These are phyloP conservation scores for Apiospora hydei DNA, from an alignment of 2,329 filamentous ascomycete genomes.

Conservation along the genomic window DNA sequence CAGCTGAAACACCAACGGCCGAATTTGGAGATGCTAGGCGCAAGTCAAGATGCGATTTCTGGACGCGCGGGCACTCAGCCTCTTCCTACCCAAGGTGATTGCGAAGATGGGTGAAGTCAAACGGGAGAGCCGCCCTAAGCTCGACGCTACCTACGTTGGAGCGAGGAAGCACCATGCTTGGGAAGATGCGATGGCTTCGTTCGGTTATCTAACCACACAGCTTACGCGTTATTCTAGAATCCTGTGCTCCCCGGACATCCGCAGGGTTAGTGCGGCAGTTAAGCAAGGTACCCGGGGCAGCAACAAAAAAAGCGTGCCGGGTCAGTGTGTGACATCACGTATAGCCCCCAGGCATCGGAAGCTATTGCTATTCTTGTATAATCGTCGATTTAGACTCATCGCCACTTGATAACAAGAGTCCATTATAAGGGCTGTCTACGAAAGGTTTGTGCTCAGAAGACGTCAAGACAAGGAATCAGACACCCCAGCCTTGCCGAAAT, in stretches of 20 bases:
- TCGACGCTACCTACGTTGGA: not conserved
- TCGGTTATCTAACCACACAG: conserved; percentile 17
- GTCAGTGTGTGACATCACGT: conserved; percentile 11
- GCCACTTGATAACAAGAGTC: conserved; percentile 10
- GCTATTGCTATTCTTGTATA: conserved; percentile 21
- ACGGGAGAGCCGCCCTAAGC: not conserved
- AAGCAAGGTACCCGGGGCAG: conserved; percentile 14
- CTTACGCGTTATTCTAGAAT: conserved; percentile 22
- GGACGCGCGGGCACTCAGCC: conserved; percentile 2
- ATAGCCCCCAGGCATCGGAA: conserved; percentile 8
- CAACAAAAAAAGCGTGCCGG: conserved; percentile 1
- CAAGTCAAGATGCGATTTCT: conserved; percentile 11
- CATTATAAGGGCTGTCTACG: conserved; percentile 7
- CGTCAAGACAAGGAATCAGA: conserved; percentile 6
- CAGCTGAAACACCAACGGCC: conserved; percentile 7
- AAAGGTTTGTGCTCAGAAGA: not conserved
- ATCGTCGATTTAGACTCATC: conserved; percentile 9
- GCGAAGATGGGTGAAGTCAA: conserved; percentile 1
- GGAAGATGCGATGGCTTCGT: conserved; percentile 7
- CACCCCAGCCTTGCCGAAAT: conserved; percentile 16
- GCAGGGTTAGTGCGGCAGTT: conserved; percentile 6
- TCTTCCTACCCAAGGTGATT: not conserved
- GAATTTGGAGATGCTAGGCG: conserved; percentile 18
- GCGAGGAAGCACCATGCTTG: not conserved
- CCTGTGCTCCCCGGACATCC: conserved; percentile 10